Conservation (phyloP, 164 flowering plant genomes). For the Paratinospora sagittata region DNA sequence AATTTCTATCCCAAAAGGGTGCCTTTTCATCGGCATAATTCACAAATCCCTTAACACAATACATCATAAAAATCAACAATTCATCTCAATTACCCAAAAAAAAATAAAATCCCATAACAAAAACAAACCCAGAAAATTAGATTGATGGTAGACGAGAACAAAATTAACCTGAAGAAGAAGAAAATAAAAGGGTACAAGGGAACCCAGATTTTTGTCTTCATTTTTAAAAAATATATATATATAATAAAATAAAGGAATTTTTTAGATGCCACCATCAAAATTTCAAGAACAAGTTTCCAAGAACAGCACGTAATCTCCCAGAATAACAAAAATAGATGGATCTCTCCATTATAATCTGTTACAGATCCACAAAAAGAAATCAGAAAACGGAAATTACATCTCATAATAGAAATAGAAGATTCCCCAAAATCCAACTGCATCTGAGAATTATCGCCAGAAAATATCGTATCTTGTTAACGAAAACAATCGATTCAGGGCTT, state of each 20-base stretch:
- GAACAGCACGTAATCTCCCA: neutral
- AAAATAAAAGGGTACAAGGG: too few relatives aligned
- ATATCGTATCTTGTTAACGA: neutral
- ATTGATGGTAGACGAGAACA: too few relatives aligned
- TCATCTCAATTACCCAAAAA: slow-evolving; percentile 1
- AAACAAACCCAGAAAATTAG: neutral
- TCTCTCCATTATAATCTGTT: neutral
- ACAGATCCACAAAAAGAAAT: too few relatives aligned
- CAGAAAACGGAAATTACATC: too few relatives aligned
- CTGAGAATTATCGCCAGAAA: too few relatives aligned
- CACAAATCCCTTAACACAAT: neutral
- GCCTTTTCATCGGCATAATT: slow-evolving; percentile 13
- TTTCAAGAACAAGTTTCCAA: neutral
- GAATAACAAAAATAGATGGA: neutral
- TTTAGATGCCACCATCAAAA: neutral
- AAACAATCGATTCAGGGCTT: slow-evolving; percentile 8
- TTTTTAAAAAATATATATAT: too few relatives aligned
- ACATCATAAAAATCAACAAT: neutral
- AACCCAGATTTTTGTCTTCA: too few relatives aligned
- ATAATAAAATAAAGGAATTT: too few relatives aligned
- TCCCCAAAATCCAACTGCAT: too few relatives aligned
- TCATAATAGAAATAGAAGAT: too few relatives aligned
- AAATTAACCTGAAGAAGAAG: too few relatives aligned
- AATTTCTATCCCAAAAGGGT: too few relatives aligned
- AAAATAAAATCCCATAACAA: neutral